Conservation (phyloP, 257 asterid genomes). For the Salvia hispanica region DNA sequence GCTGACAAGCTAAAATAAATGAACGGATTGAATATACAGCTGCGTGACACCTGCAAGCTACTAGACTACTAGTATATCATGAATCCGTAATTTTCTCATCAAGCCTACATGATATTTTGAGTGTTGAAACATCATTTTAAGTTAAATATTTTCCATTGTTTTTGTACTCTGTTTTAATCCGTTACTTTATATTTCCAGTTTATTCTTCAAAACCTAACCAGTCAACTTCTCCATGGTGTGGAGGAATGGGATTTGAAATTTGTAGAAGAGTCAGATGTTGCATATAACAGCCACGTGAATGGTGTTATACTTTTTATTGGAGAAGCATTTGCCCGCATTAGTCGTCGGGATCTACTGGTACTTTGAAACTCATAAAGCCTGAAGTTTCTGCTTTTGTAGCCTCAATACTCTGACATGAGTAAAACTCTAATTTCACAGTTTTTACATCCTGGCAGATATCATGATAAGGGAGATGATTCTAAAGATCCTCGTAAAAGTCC, state of each 20-base stretch:
- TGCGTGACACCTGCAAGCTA: conserved; percentile 17
- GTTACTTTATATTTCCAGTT: conserved; percentile 55
- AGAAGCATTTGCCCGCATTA: conserved; percentile 72
- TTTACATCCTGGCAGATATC: conserved; percentile 61
- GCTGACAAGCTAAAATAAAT: not conserved
- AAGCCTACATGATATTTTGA: conserved; percentile 21
- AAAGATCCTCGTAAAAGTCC: conserved; percentile 54
- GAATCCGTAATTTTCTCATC: conserved; percentile 4
- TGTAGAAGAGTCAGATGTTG: conserved; percentile 36
- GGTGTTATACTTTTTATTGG: conserved; percentile 60
- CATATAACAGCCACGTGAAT: conserved; percentile 35
- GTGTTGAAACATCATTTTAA: conserved; percentile 23
- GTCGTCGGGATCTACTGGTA: conserved; percentile 94
- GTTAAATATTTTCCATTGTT: conserved; percentile 16
- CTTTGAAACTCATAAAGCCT: conserved; percentile 28
- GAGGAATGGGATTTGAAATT: conserved; percentile 65
- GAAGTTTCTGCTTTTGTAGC: conserved; percentile 23
- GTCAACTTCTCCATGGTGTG: conserved; percentile 72
- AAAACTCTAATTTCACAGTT: conserved; percentile 24
- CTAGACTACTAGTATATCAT: not conserved
- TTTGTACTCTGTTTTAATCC: conserved; percentile 31
- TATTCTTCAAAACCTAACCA: conserved; percentile 67
- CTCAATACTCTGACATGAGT: conserved; percentile 28
- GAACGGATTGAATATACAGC: conserved; percentile 18
- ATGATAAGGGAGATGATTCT: conserved; percentile 69